These are phyloP conservation scores for Xylaria grammica DNA, from an alignment of 495 filamentous ascomycete species.

Conservation along the genomic window DNA sequence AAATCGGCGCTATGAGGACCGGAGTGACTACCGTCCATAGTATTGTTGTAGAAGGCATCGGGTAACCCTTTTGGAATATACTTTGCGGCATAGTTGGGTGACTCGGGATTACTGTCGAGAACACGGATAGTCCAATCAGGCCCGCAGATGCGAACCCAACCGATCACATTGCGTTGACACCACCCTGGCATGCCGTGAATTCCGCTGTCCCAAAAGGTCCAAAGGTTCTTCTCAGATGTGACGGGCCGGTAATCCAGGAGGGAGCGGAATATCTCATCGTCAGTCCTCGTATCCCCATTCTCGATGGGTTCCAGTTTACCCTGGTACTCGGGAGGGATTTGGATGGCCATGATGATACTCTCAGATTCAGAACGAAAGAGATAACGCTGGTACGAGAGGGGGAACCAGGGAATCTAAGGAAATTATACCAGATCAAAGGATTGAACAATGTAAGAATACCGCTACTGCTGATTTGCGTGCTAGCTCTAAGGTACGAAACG, in stretches of 20 bases:
- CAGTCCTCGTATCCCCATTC: constrained; percentile 12
- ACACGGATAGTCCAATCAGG: constrained; percentile 18
- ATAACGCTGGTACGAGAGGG: background rate
- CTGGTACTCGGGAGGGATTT: constrained; percentile 10
- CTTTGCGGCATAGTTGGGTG: constrained; percentile 11
- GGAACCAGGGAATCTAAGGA: background rate
- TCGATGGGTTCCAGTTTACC: background rate
- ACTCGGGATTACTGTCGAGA: constrained; percentile 2
- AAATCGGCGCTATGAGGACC: constrained; percentile 41
- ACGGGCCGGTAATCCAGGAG: constrained; percentile 18
- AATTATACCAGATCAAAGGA: background rate
- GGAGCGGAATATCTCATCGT: constrained; percentile 4
- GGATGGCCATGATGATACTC: background rate
- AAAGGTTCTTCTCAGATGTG: constrained; percentile 40
- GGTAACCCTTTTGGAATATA: constrained; percentile 25
- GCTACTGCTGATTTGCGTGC: background rate
- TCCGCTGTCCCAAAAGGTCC: constrained; percentile 39
- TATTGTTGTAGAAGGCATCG: constrained; percentile 30
- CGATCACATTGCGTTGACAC: constrained; percentile 34
- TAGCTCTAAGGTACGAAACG: background rate
- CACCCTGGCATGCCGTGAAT: constrained; percentile 34
- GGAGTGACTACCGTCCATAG: constrained; percentile 33
- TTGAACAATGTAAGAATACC: background rate
- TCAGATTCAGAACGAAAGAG: background rate
- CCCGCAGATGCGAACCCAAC: constrained; percentile 18